These are phyloP conservation scores for Zygoascus sp. DNA, from an alignment of 1,139 yeast species.

Conservation along the genomic window DNA sequence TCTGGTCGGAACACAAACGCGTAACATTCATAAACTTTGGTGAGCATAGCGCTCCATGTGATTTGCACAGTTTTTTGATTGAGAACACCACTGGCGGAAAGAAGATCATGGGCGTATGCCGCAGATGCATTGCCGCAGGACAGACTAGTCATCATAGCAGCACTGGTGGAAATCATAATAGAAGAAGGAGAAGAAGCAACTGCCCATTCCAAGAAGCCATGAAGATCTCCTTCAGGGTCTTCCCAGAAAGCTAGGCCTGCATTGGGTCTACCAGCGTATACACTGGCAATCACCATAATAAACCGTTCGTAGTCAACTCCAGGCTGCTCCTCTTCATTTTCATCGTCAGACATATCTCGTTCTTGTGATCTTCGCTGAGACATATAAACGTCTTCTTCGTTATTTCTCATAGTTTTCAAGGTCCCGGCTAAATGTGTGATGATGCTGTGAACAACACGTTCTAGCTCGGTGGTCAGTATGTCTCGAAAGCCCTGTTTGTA, in stretches of 20 bases:
- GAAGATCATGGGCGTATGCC: constrained; percentile 6
- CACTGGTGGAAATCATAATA: constrained; percentile 70
- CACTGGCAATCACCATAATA: constrained; percentile 68
- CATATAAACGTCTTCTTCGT: constrained; percentile 76
- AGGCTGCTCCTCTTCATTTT: constrained; percentile 41
- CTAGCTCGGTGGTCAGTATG: constrained; percentile 24
- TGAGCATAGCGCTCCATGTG: constrained; percentile 7
- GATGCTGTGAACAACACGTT: constrained; percentile 52
- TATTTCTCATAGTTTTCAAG: constrained; percentile 71
- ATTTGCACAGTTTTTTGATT: constrained; percentile 9
- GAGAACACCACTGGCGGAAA: constrained; percentile 2
- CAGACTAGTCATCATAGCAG: constrained; percentile 72
- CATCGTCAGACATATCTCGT: constrained; percentile 30
- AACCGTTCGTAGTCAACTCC: constrained; percentile 86
- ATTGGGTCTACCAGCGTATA: constrained; percentile 59
- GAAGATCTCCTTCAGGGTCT: constrained; percentile 55
- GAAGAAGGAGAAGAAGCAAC: constrained; percentile 35
- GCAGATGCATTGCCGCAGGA: constrained; percentile 51
- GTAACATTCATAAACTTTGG: constrained; percentile 8
- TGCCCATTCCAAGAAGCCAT: constrained; percentile 87
- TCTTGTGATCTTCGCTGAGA: constrained; percentile 24
- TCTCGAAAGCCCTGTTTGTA: constrained; percentile 22
- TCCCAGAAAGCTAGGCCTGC: constrained; percentile 66
- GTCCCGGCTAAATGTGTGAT: constrained; percentile 73
- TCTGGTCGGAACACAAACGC: constrained; percentile 1